Evolutionary conservation across 257 asterid species (phyloP), one percentile per base, ranked within the genome.

Genomic region (Ballota nigra): DNA sequence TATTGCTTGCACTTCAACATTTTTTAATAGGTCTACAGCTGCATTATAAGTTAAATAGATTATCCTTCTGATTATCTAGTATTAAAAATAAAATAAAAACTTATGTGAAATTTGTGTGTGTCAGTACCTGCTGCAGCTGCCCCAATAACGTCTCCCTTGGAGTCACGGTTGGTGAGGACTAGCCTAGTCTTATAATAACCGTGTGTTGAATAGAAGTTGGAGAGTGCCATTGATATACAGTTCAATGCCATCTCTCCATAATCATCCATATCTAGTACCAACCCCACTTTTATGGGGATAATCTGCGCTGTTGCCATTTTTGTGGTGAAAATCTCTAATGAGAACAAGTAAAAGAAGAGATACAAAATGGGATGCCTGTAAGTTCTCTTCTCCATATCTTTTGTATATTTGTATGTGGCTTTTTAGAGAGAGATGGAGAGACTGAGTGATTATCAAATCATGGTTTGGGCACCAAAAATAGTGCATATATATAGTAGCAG

Each of bases 111-210:
- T 41, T 9, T 70, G 40, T 24, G 57, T n/a, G n/a, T n/a, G n/a
- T n/a, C n/a, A n/a, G n/a, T 67, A 85, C 94, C 86, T 70, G 89
- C 86, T 8, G 83, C 84, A 9, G 95, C 91, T 4, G 91, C 88
- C 4, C 75, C 83, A 24, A 84, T 75, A 15, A 76, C 67, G 16
- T 69, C 79, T 40, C n/a, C 63, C 19, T 59, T 65, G 70, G 95
- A 79, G 70, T 81, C 80, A 19, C 84, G 73, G 20, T 5, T 38
- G 75, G 80, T 71, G 58, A 86, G 83, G 40, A 71, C 71, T 11
- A 86, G 43, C 51, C 82, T 66, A 4, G 92, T 79, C 19, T 8
- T 69, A 38, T 78, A 88, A 34, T 72, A 58, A 45, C 11, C 18
- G 34, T 80, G 77, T 5, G 83, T 40, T 8, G 64, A 72, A 36